phyloP scores from a whole-genome alignment of 441 rosid species.

The Francoa sonchifolia region DNA sequence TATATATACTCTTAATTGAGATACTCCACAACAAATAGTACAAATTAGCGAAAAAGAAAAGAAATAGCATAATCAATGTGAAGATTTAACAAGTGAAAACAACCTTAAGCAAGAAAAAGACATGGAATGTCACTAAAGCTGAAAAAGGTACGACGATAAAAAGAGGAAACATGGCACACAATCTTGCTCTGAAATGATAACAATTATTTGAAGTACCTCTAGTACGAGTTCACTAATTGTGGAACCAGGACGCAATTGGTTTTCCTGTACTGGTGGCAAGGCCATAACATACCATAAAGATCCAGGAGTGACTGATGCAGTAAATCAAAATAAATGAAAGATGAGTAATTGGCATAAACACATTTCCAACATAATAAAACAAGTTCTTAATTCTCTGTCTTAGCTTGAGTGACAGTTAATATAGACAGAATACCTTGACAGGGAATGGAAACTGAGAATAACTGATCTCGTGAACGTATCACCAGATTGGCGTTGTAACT shows the following conservation, averaged over 20 bases:
- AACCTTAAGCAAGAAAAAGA: background rate
- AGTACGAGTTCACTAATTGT: conserved; percentile 26
- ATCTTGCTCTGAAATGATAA: conserved; percentile 3
- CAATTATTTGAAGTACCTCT: conserved; percentile 33
- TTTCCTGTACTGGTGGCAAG: conserved; percentile 15
- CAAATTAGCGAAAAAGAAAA: too few species aligned
- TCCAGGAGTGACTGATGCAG: conserved; percentile 47
- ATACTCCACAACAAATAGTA: too few species aligned
- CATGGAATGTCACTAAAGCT: background rate
- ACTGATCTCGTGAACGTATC: conserved; percentile 23
- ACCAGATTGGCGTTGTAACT: conserved; percentile 30
- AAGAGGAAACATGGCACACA: too few species aligned
- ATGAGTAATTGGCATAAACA: background rate
- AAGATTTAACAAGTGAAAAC: too few species aligned
- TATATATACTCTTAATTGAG: too few species aligned
- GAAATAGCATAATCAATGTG: too few species aligned
- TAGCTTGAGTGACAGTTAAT: background rate
- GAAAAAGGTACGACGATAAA: too few species aligned
- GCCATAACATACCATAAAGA: conserved; percentile 15
- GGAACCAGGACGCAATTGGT: conserved; percentile 31
- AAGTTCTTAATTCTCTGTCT: background rate
- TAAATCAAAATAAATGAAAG: conserved; percentile 2
- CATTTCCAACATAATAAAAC: background rate
- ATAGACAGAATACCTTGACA: conserved; percentile 34
- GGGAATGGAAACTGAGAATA: conserved; percentile 27